phyloP scores from a whole-genome alignment of 371 early-diverging fungal species.

The Synchytrium microbalum region DNA sequence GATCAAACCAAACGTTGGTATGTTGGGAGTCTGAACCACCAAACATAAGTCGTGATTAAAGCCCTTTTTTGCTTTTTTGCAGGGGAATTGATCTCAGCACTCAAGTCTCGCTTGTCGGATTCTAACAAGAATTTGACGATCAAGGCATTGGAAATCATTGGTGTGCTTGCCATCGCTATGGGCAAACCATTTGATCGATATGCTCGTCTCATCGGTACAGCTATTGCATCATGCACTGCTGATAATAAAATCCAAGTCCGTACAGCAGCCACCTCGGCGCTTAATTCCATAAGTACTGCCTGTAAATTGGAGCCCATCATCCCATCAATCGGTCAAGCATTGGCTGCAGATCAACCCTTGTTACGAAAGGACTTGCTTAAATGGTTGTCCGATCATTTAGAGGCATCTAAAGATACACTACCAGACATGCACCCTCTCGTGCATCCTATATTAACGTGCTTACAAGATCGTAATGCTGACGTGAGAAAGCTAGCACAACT shows the following conservation, averaged over 20 bases:
- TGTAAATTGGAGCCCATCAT: slow-evolving; percentile 62
- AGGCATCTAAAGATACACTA: slow-evolving; percentile 14
- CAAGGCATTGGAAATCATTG: slow-evolving; percentile 62
- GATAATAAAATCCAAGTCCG: slow-evolving; percentile 88
- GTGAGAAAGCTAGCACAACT: slow-evolving; percentile 79
- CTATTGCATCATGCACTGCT: slow-evolving; percentile 58
- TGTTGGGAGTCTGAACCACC: background rate
- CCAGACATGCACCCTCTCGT: slow-evolving; percentile 56
- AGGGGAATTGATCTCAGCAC: slow-evolving; percentile 67
- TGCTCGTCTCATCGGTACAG: slow-evolving; percentile 50
- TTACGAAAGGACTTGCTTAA: slow-evolving; percentile 78
- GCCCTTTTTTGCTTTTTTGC: background rate
- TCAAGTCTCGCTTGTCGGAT: slow-evolving; percentile 78
- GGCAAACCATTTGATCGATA: slow-evolving; percentile 78
- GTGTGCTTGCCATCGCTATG: slow-evolving; percentile 64
- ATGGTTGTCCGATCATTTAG: slow-evolving; percentile 60
- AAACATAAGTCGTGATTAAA: background rate
- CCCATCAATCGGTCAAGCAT: slow-evolving; percentile 49
- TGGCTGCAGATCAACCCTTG: slow-evolving; percentile 57
- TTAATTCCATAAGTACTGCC: slow-evolving; percentile 61
- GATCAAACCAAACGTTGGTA: slow-evolving; percentile 69
- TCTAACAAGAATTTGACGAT: slow-evolving; percentile 82
- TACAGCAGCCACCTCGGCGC: slow-evolving; percentile 59
- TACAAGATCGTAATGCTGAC: slow-evolving; percentile 81
- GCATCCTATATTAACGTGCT: slow-evolving; percentile 61